Conservation (phyloP, 2,329 filamentous ascomycete species). For the Iodosphaeria phyllophila region DNA sequence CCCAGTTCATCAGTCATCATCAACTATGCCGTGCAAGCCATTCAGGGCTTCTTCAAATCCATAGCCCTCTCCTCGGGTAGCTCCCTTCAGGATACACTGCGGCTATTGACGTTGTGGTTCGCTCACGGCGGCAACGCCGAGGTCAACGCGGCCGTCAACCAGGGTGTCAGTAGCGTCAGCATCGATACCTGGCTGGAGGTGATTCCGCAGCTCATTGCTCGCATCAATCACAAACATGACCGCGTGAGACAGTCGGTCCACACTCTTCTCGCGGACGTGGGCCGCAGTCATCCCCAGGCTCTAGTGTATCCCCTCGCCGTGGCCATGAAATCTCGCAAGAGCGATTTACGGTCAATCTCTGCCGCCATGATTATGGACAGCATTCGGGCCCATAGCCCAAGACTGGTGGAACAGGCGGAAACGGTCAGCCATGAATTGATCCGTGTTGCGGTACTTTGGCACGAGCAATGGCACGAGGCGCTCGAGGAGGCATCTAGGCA, state of each 20-base stretch:
- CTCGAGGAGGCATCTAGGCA: conserved; percentile 89
- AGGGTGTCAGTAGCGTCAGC: conserved; percentile 80
- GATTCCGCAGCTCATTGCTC: conserved; percentile 89
- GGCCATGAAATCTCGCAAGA: conserved; percentile 83
- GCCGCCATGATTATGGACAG: conserved; percentile 93
- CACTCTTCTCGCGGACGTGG: conserved; percentile 79
- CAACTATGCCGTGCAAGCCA: conserved; percentile 83
- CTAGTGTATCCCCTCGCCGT: conserved; percentile 94
- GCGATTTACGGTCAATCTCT: conserved; percentile 66
- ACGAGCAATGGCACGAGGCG: conserved; percentile 97
- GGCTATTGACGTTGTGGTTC: conserved; percentile 90
- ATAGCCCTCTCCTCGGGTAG: conserved; percentile 83
- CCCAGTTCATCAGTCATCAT: conserved; percentile 51
- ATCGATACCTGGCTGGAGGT: conserved; percentile 98
- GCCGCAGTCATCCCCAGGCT: conserved; percentile 85
- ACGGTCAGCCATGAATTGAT: conserved; percentile 93
- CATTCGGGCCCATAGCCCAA: conserved; percentile 87
- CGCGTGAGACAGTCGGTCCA: conserved; percentile 83
- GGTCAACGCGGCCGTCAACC: conserved; percentile 73
- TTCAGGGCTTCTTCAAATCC: conserved; percentile 93
- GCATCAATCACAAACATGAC: conserved; percentile 89
- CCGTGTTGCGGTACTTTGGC: conserved; percentile 91
- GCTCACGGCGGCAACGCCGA: conserved; percentile 75
- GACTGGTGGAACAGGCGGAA: conserved; percentile 86
- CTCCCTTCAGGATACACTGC: conserved; percentile 85